A percentile compares a stretch with the other conserved stretches of the same genome.
Evolutionary conservation across 2,329 filamentous ascomycete genomes (phyloP).

Genomic region (Westerdykella sp.): DNA sequence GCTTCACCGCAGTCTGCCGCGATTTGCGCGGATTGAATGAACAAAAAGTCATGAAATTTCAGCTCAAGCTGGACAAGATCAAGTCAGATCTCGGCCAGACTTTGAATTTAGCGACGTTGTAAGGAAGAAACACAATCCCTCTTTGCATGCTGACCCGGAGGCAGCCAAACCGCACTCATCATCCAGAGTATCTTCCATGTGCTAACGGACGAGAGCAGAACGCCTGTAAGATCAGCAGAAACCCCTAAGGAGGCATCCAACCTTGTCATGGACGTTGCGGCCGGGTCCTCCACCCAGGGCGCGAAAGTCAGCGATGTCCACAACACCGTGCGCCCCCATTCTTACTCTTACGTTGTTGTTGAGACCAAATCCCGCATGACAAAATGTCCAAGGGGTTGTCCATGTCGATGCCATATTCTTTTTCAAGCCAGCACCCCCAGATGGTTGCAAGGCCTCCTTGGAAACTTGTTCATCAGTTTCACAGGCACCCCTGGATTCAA

Average conservation of each 20-base stretch:
- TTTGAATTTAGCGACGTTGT: too few species aligned
- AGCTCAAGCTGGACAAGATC: too few species aligned
- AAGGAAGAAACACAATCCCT: too few species aligned
- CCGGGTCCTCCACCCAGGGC: background rate
- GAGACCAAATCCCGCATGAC: background rate
- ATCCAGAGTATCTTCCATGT: background rate
- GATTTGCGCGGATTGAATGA: background rate
- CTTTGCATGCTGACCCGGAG: too few species aligned
- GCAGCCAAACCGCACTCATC: too few species aligned
- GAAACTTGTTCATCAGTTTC: constrained; percentile 1
- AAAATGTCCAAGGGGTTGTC: background rate
- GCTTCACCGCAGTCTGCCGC: background rate
- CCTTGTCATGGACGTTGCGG: background rate
- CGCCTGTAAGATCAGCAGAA: background rate
- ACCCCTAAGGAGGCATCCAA: background rate
- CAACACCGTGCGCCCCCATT: background rate
- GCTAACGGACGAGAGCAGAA: background rate
- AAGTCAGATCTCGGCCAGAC: too few species aligned
- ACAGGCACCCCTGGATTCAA: constrained; percentile 1
- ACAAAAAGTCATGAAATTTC: too few species aligned
- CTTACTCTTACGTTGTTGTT: background rate
- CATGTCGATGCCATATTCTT: constrained; percentile 3
- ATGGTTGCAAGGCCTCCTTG: constrained; percentile 2
- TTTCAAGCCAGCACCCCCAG: constrained; percentile 1
- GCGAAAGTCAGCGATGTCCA: background rate